phyloP scores from a whole-genome alignment of 2,329 filamentous ascomycete genomes.

The Colletotrichum trifolii region DNA sequence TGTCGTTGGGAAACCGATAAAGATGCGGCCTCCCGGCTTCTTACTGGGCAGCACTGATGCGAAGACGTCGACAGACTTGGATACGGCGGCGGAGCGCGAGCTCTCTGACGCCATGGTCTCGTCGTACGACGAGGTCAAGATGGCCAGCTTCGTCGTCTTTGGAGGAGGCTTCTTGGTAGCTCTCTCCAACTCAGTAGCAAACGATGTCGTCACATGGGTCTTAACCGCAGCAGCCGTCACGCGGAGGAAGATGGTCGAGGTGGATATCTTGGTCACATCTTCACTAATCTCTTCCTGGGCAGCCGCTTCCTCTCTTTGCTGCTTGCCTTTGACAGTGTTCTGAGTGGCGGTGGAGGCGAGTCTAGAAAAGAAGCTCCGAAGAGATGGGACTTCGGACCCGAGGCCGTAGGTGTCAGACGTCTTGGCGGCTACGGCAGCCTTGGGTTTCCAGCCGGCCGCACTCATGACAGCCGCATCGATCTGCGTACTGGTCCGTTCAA shows the following conservation, averaged over 20 bases:
- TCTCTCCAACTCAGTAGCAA: constrained; percentile 88
- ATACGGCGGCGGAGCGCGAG: constrained; percentile 58
- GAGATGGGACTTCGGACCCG: constrained; percentile 66
- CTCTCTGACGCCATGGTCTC: constrained; percentile 76
- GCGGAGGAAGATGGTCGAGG: constrained; percentile 86
- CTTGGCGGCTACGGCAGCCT: constrained; percentile 55
- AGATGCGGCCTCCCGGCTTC: constrained; percentile 84
- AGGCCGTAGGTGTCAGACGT: constrained; percentile 61
- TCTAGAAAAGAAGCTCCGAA: constrained; percentile 83
- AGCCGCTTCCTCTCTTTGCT: constrained; percentile 70
- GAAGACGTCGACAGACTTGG: constrained; percentile 81
- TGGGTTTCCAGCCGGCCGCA: constrained; percentile 84
- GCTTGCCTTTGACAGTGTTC: constrained; percentile 62
- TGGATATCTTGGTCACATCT: constrained; percentile 76
- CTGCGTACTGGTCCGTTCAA: constrained; percentile 88
- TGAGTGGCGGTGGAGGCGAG: constrained; percentile 71
- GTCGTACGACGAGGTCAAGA: constrained; percentile 91
- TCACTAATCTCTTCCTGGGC: constrained; percentile 73
- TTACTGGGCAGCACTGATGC: constrained; percentile 89
- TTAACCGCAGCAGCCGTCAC: constrained; percentile 86
- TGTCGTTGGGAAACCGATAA: constrained; percentile 97
- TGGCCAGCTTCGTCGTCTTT: constrained; percentile 84
- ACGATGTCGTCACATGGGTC: constrained; percentile 77
- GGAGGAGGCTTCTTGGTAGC: constrained; percentile 98
- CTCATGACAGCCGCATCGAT: constrained; percentile 93